phyloP scores from a whole-genome alignment of 352 stramenopile species.

The Pythium sp. region DNA sequence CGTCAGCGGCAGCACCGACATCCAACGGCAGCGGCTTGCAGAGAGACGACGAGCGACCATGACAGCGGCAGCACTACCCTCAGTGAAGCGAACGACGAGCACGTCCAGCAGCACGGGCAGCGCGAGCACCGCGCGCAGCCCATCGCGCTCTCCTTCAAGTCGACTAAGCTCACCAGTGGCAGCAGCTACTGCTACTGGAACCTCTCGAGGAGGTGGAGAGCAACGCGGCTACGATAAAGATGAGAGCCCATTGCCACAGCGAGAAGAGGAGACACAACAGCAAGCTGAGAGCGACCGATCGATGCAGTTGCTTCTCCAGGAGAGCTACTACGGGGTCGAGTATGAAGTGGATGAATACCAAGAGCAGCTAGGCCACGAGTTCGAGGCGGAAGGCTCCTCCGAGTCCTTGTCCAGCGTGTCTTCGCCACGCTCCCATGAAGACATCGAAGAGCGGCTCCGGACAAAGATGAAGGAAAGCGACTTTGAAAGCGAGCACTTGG shows the following conservation, averaged over 20 bases:
- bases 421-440: background rate
- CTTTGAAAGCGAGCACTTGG: background rate
- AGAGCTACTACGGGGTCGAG: slow-evolving; percentile 4
- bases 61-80: background rate
- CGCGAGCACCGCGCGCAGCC: background rate
- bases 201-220: background rate
- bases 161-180: background rate
- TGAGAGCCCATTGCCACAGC: background rate
- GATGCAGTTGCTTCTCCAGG: background rate
- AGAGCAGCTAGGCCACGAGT: background rate
- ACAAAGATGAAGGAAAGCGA: background rate
- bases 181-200: background rate
- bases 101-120: background rate
- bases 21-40: background rate
- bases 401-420: background rate
- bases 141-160: background rate
- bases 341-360: background rate
- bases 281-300: background rate
- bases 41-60: slow-evolving; percentile 5
- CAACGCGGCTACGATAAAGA: background rate
- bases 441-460: background rate
- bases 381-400: background rate
- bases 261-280: background rate
- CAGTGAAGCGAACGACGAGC: slow-evolving; percentile 1
- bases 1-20: background rate